Percentiles rank a stretch among this genome's conserved stretches.
These are phyloP conservation scores for Carnegiea gigantea DNA, from an alignment of 179 eudicot species.

Conservation along the genomic window DNA sequence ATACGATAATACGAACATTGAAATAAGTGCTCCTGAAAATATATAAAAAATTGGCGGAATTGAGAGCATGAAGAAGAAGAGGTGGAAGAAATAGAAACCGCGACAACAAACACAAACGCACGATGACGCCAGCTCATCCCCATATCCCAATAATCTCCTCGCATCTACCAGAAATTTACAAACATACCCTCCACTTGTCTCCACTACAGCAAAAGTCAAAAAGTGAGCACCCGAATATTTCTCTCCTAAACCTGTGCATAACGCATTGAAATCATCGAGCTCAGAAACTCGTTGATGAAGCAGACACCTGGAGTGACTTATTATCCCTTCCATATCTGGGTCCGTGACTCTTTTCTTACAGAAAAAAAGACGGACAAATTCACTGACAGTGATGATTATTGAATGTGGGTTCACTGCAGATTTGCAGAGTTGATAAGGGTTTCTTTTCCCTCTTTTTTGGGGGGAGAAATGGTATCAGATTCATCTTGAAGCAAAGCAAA, in stretches of 20 bases:
- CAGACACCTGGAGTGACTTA: neutral
- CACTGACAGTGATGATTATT: slow-evolving; percentile 16
- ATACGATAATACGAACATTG: too few species aligned
- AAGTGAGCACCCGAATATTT: slow-evolving; percentile 18
- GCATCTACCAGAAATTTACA: slow-evolving; percentile 22
- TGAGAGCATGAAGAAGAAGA: neutral
- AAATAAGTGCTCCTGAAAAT: too few species aligned
- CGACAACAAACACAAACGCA: neutral
- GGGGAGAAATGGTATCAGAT: slow-evolving; percentile 14
- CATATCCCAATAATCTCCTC: slow-evolving; percentile 15
- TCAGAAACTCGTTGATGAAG: slow-evolving; percentile 13
- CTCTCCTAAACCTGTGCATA: neutral
- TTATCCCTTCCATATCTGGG: slow-evolving; percentile 14
- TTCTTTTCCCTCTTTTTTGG: neutral
- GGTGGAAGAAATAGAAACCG: neutral
- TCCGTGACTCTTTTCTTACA: neutral
- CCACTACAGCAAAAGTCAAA: slow-evolving; percentile 26
- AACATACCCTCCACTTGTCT: slow-evolving; percentile 14
- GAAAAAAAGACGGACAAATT: neutral
- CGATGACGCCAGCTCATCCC: slow-evolving; percentile 18
- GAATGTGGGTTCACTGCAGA: slow-evolving; percentile 20
- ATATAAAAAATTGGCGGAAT: too few species aligned
- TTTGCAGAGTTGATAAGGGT: neutral
- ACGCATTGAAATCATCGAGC: slow-evolving; percentile 26
- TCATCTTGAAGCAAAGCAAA: slow-evolving; percentile 9